A percentile compares a stretch with the other conserved stretches of the same genome.
These are phyloP conservation scores for Pholiota microspora DNA, from an alignment of 768 basidiomycete genomes.

Conservation along the genomic window DNA sequence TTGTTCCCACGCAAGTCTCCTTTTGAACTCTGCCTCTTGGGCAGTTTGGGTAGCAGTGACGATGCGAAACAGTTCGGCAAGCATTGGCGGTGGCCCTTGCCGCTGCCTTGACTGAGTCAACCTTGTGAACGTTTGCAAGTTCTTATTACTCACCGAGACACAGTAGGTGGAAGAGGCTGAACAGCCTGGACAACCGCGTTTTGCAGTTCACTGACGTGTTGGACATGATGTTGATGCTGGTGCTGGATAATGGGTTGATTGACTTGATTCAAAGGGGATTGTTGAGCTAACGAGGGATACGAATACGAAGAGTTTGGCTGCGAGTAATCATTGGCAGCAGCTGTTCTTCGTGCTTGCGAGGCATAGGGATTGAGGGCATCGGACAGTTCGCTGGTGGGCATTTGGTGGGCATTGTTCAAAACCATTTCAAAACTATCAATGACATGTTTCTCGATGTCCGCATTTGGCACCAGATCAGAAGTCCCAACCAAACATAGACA, in stretches of 20 bases:
- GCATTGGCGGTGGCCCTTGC: conserved; percentile 13
- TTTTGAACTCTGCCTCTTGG: conserved; percentile 56
- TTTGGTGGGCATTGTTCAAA: conserved; percentile 9
- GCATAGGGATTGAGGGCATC: conserved; percentile 76
- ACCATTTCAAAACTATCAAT: too few relatives aligned
- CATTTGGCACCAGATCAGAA: too few relatives aligned
- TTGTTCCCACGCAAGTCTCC: conserved; percentile 66
- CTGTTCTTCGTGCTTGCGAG: conserved; percentile 38
- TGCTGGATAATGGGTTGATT: conserved; percentile 21
- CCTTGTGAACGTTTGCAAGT: background rate
- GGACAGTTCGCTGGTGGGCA: conserved; percentile 58
- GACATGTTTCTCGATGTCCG: too few relatives aligned
- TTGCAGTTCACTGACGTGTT: conserved; percentile 63
- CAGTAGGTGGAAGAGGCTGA: conserved; percentile 36
- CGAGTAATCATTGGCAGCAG: conserved; percentile 6
- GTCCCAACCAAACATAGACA: too few relatives aligned
- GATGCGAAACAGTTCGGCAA: conserved; percentile 62
- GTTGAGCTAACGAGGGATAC: background rate
- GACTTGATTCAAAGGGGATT: background rate
- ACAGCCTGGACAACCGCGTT: conserved; percentile 47
- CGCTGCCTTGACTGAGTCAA: background rate
- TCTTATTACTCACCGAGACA: conserved; percentile 32
- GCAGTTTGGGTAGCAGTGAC: conserved; percentile 56
- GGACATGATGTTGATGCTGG: conserved; percentile 23
- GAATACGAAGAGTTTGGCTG: background rate